Base-by-base conservation (phyloP, 116 monocot species). In the Posidonia oceanica region DNA sequence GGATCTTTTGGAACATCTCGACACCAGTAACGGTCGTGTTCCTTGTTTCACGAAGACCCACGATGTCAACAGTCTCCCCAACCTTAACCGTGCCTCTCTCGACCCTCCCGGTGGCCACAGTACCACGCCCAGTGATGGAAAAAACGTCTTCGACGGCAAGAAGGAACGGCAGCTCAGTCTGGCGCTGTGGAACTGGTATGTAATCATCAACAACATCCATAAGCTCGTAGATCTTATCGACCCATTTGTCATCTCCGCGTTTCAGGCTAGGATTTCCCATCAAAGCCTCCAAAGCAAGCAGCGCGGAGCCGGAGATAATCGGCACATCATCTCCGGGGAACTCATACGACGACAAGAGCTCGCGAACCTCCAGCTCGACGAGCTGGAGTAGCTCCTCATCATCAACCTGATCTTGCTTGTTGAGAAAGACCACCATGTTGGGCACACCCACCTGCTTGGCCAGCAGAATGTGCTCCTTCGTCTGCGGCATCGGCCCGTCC, bases 401-500 rank as follows among this genome's bases (percentile, higher is more conserved):
- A 59, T 95, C 95, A 7, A 95, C 91, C 77, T 86, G 86, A 72
- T 95, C 95, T 74, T 91, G 83, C 79, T 95, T 95, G 75, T 95
- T 95, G 40, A 95, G 77, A 69, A 95, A 95, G 15, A 91, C 91
- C 42, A 95, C 91, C 83, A 91, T 88, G 75, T 86, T 86, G 36
- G 95, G 95, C 22, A 91, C 95, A 21, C 95, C 91, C 13, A 95
- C 93, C 79, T 94, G 95, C 73, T 91, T 91, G 52, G 95, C 95
- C 10, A 88, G 83, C 22, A 95, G 82, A 62, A 95, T 91, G 77
- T 95, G 95, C 76, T 95, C 91, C 70, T 95, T 95, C 61, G 95
- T 95, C 82, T 95, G 95, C 7, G 91, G 95, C 95, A 95, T 95
- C 68, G 95, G 91, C 12, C 95, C 91, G 54, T 95, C 95, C 1